A percentile compares a stretch with the other conserved stretches of the same genome.
These are phyloP conservation scores for Pichia cactophila DNA, from an alignment of 1,139 yeast genomes.

Conservation along the genomic window DNA sequence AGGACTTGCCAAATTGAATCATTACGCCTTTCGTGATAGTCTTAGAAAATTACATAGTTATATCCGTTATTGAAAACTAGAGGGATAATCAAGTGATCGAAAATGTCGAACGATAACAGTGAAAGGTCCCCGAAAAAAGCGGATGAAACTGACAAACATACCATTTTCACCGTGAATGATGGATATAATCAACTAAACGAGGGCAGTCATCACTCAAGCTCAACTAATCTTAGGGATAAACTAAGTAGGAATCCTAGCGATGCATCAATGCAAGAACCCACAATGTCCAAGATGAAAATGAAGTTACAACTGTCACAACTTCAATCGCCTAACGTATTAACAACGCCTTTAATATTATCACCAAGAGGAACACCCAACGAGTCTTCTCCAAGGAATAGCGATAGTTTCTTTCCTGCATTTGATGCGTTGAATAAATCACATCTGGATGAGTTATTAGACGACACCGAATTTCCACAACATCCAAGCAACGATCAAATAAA, in stretches of 20 bases:
- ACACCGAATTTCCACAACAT: not conserved
- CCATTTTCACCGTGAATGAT: not conserved
- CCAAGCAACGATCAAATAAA: not conserved
- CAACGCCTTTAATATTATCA: conserved; percentile 24
- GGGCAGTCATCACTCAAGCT: conserved; percentile 3
- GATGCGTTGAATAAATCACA: conserved; percentile 10
- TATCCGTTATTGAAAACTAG: too few species aligned
- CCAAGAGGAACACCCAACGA: conserved; percentile 26
- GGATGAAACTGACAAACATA: conserved; percentile 47
- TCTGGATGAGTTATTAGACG: conserved; percentile 8
- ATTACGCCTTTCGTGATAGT: too few species aligned
- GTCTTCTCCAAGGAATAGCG: conserved; percentile 18
- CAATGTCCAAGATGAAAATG: conserved; percentile 18
- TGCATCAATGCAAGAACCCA: conserved; percentile 2
- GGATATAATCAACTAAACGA: not conserved
- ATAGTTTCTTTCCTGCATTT: conserved; percentile 10
- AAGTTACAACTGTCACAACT: conserved; percentile 10
- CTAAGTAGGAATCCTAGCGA: conserved; percentile 10
- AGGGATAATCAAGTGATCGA: not conserved
- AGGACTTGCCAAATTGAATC: too few species aligned
- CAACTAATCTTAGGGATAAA: conserved; percentile 6
- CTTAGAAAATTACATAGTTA: too few species aligned
- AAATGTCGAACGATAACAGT: not conserved
- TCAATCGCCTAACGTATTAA: conserved; percentile 7
- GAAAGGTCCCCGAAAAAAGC: not conserved